Evolutionary conservation across 768 basidiomycete species (phyloP), one percentile per base, ranked within the genome.

Genomic region (Cystofilobasidium capitatum): DNA sequence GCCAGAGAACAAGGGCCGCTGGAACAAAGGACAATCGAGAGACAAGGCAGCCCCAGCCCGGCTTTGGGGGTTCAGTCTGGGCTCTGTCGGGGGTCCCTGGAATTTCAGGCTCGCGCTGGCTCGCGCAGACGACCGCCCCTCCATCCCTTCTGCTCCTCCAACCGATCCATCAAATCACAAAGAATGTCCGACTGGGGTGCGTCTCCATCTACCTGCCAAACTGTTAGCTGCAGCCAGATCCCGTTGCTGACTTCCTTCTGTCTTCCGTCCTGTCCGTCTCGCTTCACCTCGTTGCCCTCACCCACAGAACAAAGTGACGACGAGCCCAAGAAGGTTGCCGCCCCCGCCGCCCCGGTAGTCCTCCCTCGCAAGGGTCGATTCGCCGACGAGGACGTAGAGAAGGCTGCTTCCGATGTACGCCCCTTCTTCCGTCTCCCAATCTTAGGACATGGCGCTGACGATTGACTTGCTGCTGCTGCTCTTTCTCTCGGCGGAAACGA

Each of bases 151-250:
- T 36, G n/a, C 44, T 60, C 39, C 24, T 60, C n/a, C 42, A 24
- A 9, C 31, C 31, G 24, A 35, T 33, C 13, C n/a, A n/a, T n/a
- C n/a, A n/a, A n/a, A n/a, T n/a, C n/a, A n/a, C n/a, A n/a, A n/a
- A n/a, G n/a, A n/a, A 68, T 68, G 66, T 68, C 66, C 35, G 66
- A 68, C 55, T 68, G 66, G 66, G 66, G 66, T 68, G 13, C 42
- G 65, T 37, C 22, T n/a, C 29, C 31, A 9, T 60, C 42, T 6
- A 40, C 55, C 54, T 58, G 17, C 29, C 36, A 9, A 57, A 31
- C 26, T 42, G 40, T 20, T 42, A 10, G 26, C 58, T 60, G 22
- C 10, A 10, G 36, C 36, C 42, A 29, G 5, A 16, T 31, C 2
- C 9, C 26, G n/a, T n/a, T n/a, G 20, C 39, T 33, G 39, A 57